Percentiles rank a stretch among this genome's conserved stretches.
phyloP scores from a whole-genome alignment of 257 asterid genomes.

The Solanum microdontum region DNA sequence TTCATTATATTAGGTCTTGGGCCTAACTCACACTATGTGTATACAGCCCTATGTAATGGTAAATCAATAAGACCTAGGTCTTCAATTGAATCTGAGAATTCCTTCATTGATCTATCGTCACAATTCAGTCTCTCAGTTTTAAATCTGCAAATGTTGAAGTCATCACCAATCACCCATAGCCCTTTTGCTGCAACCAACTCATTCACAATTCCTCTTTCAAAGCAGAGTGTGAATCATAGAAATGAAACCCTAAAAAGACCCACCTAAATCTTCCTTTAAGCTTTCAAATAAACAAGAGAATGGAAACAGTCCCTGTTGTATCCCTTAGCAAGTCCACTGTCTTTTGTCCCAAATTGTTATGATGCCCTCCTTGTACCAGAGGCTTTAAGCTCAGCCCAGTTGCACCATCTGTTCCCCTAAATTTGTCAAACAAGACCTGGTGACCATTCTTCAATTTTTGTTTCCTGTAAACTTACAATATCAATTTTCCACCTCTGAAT shows the following conservation, averaged over 20 bases:
- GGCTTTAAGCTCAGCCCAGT: neutral
- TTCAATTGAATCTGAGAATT: neutral
- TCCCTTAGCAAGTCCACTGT: neutral
- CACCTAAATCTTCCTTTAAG: neutral
- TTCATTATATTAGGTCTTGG: neutral
- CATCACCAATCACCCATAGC: neutral
- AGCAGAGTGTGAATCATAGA: neutral
- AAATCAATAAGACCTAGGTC: neutral
- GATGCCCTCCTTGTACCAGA: neutral
- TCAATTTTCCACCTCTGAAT: neutral
- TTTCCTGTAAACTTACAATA: neutral
- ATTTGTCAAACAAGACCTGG: neutral
- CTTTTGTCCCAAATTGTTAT: neutral
- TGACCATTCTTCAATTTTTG: neutral
- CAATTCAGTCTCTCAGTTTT: neutral
- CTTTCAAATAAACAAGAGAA: neutral
- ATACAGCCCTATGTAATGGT: neutral
- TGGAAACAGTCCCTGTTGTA: neutral
- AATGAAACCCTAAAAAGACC: neutral
- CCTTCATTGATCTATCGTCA: neutral
- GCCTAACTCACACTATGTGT: neutral
- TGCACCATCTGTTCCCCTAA: neutral
- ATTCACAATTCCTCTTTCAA: neutral
- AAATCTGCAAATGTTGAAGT: neutral
- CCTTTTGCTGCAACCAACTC: neutral